These are phyloP conservation scores for Phanerochaete carnosa DNA, from an alignment of 768 basidiomycete genomes.

Conservation along the genomic window DNA sequence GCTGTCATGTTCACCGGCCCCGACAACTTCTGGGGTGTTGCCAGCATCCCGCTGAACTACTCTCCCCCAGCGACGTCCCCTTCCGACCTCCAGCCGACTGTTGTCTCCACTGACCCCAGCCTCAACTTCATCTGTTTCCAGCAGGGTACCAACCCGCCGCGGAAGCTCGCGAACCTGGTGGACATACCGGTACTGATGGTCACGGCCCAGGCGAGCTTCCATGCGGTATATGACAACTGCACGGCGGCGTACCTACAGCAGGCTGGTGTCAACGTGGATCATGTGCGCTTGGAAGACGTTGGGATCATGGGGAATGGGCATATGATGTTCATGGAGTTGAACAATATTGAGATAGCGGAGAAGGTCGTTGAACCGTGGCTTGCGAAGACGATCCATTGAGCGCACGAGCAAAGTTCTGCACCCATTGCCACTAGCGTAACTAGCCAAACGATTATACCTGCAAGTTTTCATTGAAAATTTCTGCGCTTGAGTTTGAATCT, in stretches of 20 bases:
- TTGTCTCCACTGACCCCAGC: constrained; percentile 16
- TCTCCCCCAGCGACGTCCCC: constrained; percentile 32
- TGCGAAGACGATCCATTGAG: constrained; percentile 5
- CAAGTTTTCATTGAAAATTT: too few relatives aligned
- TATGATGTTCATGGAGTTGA: constrained; percentile 56
- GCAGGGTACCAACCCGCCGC: constrained; percentile 37
- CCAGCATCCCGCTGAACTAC: constrained; percentile 44
- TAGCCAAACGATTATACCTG: too few relatives aligned
- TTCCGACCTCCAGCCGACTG: constrained; percentile 31
- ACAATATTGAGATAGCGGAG: constrained; percentile 40
- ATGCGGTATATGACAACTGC: constrained; percentile 45
- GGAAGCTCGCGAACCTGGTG: constrained; percentile 38
- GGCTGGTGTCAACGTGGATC: constrained; percentile 43
- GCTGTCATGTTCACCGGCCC: constrained; percentile 22
- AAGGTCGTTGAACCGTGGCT: constrained; percentile 41
- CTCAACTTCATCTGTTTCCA: constrained; percentile 38
- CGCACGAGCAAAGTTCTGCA: too few relatives aligned
- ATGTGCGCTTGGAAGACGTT: constrained; percentile 36
- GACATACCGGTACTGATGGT: constrained; percentile 44
- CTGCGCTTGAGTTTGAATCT: too few relatives aligned
- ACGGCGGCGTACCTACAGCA: constrained; percentile 40
- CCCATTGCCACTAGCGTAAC: too few relatives aligned
- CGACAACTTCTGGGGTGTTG: constrained; percentile 45
- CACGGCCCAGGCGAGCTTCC: constrained; percentile 49
- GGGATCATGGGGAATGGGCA: constrained; percentile 54